phyloP scores from a whole-genome alignment of 805 yeast genomes.

The Maudiozyma bulderi region DNA sequence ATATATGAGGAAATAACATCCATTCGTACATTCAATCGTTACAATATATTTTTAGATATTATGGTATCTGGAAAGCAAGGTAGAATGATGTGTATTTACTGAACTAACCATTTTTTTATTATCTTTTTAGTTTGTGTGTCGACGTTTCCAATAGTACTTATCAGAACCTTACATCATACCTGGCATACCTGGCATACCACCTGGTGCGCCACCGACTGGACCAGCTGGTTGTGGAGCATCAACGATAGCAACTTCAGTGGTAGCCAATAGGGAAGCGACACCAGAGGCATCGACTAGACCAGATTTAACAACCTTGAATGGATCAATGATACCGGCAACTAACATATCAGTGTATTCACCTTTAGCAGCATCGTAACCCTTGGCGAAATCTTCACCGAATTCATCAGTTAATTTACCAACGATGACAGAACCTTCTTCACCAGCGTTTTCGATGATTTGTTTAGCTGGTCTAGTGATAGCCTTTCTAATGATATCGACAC shows the following conservation, averaged over 20 bases:
- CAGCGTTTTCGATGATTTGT: constrained; percentile 92
- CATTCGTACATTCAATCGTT: no score
- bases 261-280: constrained; percentile 93
- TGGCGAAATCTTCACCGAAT: constrained; percentile 62
- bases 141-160: no score
- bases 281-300: constrained; percentile 95
- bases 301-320: constrained; percentile 93
- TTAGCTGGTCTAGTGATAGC: constrained; percentile 94
- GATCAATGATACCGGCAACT: constrained; percentile 95
- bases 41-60: no score
- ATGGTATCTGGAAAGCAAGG: no score
- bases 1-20: no score
- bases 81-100: not conserved
- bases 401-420: constrained; percentile 69
- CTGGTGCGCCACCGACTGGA: constrained; percentile 42
- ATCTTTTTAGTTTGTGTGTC: not conserved
- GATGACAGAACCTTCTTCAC: constrained; percentile 93
- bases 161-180: constrained; percentile 14
- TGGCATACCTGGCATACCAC: constrained; percentile 47
- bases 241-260: constrained; percentile 96
- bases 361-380: constrained; percentile 86
- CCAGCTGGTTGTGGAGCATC: constrained; percentile 82
- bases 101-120: not conserved
- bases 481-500: constrained; percentile 84
- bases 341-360: constrained; percentile 94